Conservation (phyloP, 2,329 filamentous ascomycete species). For the Aspergillus tamarii region DNA sequence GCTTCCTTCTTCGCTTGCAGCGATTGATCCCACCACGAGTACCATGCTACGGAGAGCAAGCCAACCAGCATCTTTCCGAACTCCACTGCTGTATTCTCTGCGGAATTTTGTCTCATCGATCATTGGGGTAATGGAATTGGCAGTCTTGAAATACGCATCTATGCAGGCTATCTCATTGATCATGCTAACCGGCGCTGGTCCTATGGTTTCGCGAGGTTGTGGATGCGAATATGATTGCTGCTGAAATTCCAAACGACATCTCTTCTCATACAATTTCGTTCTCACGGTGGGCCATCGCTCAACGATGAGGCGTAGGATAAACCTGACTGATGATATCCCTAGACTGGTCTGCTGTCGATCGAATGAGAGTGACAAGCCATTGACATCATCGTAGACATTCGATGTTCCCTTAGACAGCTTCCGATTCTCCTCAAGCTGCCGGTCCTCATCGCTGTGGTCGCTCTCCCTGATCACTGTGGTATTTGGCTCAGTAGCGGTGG, state of each 20-base stretch:
- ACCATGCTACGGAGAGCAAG: slow-evolving; percentile 13
- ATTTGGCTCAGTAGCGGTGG: neutral
- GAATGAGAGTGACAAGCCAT: neutral
- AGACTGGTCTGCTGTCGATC: neutral
- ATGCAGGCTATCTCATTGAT: slow-evolving; percentile 3
- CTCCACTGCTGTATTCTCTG: neutral
- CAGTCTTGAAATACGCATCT: slow-evolving; percentile 11
- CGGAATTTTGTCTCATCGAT: slow-evolving; percentile 11
- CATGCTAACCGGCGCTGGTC: neutral
- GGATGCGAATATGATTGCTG: neutral
- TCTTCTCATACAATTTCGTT: neutral
- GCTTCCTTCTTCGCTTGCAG: slow-evolving; percentile 7
- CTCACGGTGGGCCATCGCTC: slow-evolving; percentile 6
- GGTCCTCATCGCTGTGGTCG: neutral
- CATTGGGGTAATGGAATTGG: slow-evolving; percentile 11
- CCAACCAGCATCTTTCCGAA: slow-evolving; percentile 6
- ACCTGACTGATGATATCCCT: neutral
- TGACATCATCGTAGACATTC: neutral
- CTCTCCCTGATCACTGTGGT: neutral
- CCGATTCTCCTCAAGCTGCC: neutral
- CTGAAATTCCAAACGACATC: neutral
- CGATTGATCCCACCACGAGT: slow-evolving; percentile 11
- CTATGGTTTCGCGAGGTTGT: neutral
- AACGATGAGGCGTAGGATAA: neutral
- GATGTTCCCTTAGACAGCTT: neutral